Conservation (phyloP, 805 yeast species). For the Barnettozyma vustinii region DNA sequence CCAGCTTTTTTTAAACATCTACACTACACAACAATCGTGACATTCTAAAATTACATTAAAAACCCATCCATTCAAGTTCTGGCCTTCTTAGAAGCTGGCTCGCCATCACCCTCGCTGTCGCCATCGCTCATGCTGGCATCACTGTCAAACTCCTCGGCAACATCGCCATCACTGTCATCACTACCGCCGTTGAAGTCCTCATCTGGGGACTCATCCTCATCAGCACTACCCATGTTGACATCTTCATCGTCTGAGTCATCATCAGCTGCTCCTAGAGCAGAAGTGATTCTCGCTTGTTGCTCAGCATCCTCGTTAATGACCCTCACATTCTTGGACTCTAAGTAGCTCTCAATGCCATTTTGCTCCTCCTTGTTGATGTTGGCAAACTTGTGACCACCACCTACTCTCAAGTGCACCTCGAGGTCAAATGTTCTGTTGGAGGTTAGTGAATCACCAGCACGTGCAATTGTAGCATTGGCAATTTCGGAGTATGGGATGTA, state of each 20-base stretch:
- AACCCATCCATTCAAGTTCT: conserved; percentile 14
- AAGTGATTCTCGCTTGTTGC: conserved; percentile 74
- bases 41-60: background rate
- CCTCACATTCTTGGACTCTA: conserved; percentile 69
- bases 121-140: conserved; percentile 18
- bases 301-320: conserved; percentile 88
- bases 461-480: conserved; percentile 69
- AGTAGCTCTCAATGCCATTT: conserved; percentile 64
- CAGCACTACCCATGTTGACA: conserved; percentile 67
- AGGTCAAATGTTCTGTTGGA: conserved; percentile 88
- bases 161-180: conserved; percentile 62
- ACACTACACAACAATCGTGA: background rate
- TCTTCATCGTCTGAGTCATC: conserved; percentile 41
- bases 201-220: conserved; percentile 75
- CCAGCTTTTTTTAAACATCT: too few species aligned
- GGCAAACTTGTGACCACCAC: conserved; percentile 76
- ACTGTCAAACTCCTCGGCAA: conserved; percentile 26
- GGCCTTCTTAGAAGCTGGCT: conserved; percentile 35
- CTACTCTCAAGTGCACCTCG: conserved; percentile 65
- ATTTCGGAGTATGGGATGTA: conserved; percentile 86
- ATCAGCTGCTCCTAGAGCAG: conserved; percentile 64
- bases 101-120: conserved; percentile 21
- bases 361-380: conserved; percentile 90
- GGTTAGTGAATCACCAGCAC: conserved; percentile 77
- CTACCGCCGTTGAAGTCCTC: conserved; percentile 67